A percentile compares a stretch with the other conserved stretches of the same genome.
phyloP scores from a whole-genome alignment of 176 grass and related monocot species.

The Sorghum bicolor region Sorghum_bicolor_NCBIv3 NC_012870.2:30497501-30498000 shows the following conservation, averaged over 20 bases:
- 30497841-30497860: conserved; percentile 6
- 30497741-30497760: background rate
- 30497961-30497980: conserved; percentile 51
- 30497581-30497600: background rate
- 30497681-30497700: background rate
- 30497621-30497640: background rate
- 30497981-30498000: conserved; percentile 77
- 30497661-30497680: background rate
- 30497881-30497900: conserved; percentile 95
- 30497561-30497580: background rate
- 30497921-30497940: conserved; percentile 29
- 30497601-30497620: conserved; percentile 5
- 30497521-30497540: background rate
- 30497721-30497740: background rate
- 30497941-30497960: conserved; percentile 3
- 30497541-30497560: background rate
- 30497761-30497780: background rate
- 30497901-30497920: conserved; percentile 96
- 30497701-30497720: background rate
- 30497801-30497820: conserved; percentile 4
- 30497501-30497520: background rate
- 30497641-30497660: background rate
- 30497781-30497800: background rate
- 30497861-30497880: conserved; percentile 51
- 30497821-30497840: background rate